Evolutionary conservation across 768 basidiomycete species (phyloP), one percentile per base, ranked within the genome.

Genomic region (Russula sp.): DNA sequence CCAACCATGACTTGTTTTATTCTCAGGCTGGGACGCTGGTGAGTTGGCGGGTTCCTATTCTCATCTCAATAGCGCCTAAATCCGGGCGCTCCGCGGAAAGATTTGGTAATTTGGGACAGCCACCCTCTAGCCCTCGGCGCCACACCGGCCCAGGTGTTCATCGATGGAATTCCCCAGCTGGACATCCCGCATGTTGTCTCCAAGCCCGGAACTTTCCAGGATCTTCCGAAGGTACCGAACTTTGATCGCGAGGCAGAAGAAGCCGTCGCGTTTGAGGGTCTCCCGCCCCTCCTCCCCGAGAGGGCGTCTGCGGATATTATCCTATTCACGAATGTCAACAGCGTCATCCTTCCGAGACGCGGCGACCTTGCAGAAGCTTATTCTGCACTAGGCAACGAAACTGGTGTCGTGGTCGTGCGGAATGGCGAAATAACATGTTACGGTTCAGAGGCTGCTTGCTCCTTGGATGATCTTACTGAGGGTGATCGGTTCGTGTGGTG

Each of bases 141-240:
- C 0, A 92, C 90, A 1, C 92, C 93, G 0, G 74, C 77, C 4
- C 91, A 94, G 70, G 90, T 92, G 30, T 95, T 87, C 79, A 90
- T 94, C 64, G 92, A 95, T 70, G 93, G 92, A 3, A 87, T 94
- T 55, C 71, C 88, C 0, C 92, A 95, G 69, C 69, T 88, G 2
- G 70, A 76, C 51, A 70, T 74, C 3, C 80, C 86, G 3, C 72
- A 79, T 67, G 72, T 81, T 20, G 72, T 79, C 44, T 53, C 75
- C 56, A 94, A 95, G 71, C 83, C 88, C 0, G 53, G 66, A 1
- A 61, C 73, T 8, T 77, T 83, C 65, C 90, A 93, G 69, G 66
- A 75, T 9, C 74, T 75, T 1, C 85, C 86, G 5, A 73, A 76
- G 36, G 81, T 81, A 0, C 86, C 87, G 5, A 78, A 88, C 68